Conservation (phyloP, 345 rosid genomes). For the Euphorbia tirucalli region DNA sequence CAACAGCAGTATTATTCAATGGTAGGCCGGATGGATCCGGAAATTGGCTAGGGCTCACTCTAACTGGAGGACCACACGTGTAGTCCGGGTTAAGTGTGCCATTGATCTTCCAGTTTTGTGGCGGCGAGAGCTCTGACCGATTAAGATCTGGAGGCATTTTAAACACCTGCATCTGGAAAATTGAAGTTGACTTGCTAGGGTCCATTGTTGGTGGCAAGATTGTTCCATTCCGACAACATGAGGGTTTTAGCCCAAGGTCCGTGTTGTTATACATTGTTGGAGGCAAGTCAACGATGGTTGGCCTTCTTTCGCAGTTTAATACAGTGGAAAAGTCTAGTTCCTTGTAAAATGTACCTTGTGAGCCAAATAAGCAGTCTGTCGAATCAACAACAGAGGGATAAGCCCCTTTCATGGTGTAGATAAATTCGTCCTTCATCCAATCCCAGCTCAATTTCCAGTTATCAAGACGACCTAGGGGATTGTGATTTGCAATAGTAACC, state of each 20-base stretch:
- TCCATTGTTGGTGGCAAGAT: constrained; percentile 80
- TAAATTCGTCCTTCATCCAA: constrained; percentile 86
- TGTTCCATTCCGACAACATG: constrained; percentile 86
- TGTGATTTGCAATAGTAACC: constrained; percentile 79
- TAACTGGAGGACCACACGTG: constrained; percentile 74
- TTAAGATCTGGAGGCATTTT: constrained; percentile 92
- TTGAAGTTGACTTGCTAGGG: constrained; percentile 74
- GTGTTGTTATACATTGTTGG: constrained; percentile 83
- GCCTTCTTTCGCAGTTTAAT: constrained; percentile 78
- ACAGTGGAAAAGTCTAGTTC: constrained; percentile 62
- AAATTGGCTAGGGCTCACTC: constrained; percentile 76
- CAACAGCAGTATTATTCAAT: constrained; percentile 57
- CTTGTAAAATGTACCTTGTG: constrained; percentile 54
- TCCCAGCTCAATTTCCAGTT: constrained; percentile 95
- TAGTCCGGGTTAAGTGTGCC: constrained; percentile 85
- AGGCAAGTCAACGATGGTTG: constrained; percentile 82
- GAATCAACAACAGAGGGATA: constrained; percentile 80
- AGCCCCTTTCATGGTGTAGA: constrained; percentile 80
- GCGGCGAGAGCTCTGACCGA: constrained; percentile 63
- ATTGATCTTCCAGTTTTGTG: constrained; percentile 78
- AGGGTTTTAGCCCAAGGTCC: constrained; percentile 56
- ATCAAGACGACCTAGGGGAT: constrained; percentile 90
- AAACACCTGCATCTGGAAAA: constrained; percentile 76
- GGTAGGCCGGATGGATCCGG: constrained; percentile 71
- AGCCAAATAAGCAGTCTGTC: constrained; percentile 71